These are phyloP conservation scores for Apiospora arundinis DNA, from an alignment of 2,329 filamentous ascomycete species.

Conservation along the genomic window DNA sequence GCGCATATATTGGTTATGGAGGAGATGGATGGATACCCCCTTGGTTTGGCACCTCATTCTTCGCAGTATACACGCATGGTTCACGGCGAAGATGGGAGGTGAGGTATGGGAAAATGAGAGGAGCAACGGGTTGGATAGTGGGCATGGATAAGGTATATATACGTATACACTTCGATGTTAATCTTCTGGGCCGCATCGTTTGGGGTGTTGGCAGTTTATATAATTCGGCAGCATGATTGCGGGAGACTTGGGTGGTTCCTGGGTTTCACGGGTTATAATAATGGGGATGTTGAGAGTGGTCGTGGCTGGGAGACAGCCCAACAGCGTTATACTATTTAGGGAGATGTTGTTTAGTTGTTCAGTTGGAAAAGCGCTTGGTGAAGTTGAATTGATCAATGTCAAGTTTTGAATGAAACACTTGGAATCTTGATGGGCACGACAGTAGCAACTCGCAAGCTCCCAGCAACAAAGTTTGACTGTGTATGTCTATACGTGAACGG, in stretches of 20 bases:
- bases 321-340: background rate
- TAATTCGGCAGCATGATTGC: background rate
- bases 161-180: conserved; percentile 29
- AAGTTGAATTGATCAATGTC: background rate
- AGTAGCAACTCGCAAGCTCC: background rate
- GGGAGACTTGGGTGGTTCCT: background rate
- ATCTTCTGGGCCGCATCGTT: conserved; percentile 24
- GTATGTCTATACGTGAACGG: background rate
- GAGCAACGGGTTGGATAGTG: background rate
- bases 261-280: background rate
- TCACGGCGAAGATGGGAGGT: conserved; percentile 19
- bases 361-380: background rate
- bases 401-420: background rate
- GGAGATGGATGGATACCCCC: background rate
- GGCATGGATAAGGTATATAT: conserved; percentile 12
- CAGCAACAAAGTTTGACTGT: no score
- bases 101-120: conserved; percentile 18
- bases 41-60: background rate
- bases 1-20: background rate
- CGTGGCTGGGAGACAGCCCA: background rate
- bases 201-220: conserved; percentile 9
- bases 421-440: background rate
- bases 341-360: background rate
- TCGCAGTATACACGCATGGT: background rate
- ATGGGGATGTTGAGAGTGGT: background rate